Conservation (phyloP, 169 alveolate genomes). For the Plasmodium gaboni region DNA sequence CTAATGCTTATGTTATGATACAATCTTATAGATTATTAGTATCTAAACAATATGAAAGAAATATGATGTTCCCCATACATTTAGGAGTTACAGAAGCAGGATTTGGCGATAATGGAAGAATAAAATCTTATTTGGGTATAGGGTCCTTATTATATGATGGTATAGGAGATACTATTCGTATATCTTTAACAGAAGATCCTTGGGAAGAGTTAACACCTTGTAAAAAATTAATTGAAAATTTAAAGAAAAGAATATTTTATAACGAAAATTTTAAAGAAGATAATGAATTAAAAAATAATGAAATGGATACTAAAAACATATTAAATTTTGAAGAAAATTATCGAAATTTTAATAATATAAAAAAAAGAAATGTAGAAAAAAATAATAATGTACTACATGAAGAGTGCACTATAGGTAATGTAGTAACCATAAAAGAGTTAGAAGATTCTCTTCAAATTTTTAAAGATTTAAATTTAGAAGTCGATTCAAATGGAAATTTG, state of each 20-base stretch:
- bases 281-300: constrained; percentile 17
- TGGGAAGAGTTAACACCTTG: constrained; percentile 87
- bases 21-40: constrained; percentile 88
- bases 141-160: constrained; percentile 90
- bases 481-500: constrained; percentile 60
- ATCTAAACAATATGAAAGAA: constrained; percentile 79
- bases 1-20: constrained; percentile 87
- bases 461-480: constrained; percentile 64
- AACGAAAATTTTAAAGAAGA: constrained; percentile 9
- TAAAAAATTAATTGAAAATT: constrained; percentile 67
- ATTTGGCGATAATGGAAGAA: constrained; percentile 89
- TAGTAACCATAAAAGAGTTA: constrained; percentile 56
- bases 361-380: constrained; percentile 76
- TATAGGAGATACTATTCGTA: constrained; percentile 91
- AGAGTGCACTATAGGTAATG: constrained; percentile 60
- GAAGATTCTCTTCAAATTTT: constrained; percentile 69
- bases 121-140: constrained; percentile 88
- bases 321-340: constrained; percentile 44
- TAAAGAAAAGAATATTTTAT: constrained; percentile 55
- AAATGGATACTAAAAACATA: neutral
- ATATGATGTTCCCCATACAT: constrained; percentile 85
- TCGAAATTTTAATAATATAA: constrained; percentile 78
- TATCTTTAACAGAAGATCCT: constrained; percentile 91
- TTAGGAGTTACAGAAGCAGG: constrained; percentile 93
- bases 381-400: constrained; percentile 67